Percentiles rank a stretch among this genome's conserved stretches.
These are phyloP conservation scores for Plantago major DNA, from an alignment of 257 asterid species.

Conservation along the genomic window DNA sequence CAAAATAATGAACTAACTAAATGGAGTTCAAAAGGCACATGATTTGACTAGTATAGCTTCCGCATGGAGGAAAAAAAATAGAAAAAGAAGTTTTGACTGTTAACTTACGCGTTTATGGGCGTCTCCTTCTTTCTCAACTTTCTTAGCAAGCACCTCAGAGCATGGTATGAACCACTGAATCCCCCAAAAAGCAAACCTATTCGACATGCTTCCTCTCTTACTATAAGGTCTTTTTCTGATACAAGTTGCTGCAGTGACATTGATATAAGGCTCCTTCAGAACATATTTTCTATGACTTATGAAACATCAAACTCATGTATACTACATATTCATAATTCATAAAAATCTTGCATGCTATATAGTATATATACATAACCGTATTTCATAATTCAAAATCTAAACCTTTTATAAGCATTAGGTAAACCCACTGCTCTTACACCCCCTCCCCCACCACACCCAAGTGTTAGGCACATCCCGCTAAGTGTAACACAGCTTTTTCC, in stretches of 20 bases:
- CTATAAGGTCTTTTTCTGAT: slow-evolving; percentile 98
- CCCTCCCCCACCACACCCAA: too few relatives aligned
- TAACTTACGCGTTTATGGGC: slow-evolving; percentile 84
- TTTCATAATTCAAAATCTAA: too few relatives aligned
- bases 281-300: slow-evolving; percentile 2
- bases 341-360: too few relatives aligned
- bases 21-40: too few relatives aligned
- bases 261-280: slow-evolving; percentile 3
- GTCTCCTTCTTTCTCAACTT: slow-evolving; percentile 90
- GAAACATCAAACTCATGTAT: not conserved
- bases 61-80: too few relatives aligned
- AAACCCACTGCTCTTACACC: too few relatives aligned
- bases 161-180: slow-evolving; percentile 98
- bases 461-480: too few relatives aligned
- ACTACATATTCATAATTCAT: not conserved
- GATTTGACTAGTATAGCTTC: too few relatives aligned
- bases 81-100: slow-evolving; percentile 1
- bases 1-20: not conserved
- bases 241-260: slow-evolving; percentile 89
- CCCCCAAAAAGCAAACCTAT: slow-evolving; percentile 95
- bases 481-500: too few relatives aligned
- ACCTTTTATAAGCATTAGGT: too few relatives aligned
- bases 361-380: too few relatives aligned
- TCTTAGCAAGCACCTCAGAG: slow-evolving; percentile 91
- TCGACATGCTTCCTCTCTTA: slow-evolving; percentile 99